Conservation (phyloP, 2,329 filamentous ascomycete species). For the Clarireedia monteithiana region DNA sequence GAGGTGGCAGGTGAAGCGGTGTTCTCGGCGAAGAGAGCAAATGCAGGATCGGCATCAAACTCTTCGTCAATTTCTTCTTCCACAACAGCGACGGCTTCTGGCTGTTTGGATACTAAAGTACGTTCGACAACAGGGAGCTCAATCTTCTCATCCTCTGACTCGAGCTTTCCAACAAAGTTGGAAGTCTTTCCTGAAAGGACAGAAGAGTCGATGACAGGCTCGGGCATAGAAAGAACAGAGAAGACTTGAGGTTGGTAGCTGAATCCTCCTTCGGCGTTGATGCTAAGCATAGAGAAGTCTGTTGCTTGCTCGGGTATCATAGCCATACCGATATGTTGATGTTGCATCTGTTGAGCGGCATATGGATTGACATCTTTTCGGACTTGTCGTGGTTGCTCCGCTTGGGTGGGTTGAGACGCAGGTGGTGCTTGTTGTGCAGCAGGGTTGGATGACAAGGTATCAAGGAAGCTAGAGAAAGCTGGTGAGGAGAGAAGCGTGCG, state of each 20-base stretch:
- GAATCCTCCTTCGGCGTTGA: slow-evolving; percentile 46
- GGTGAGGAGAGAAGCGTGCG: slow-evolving; percentile 74
- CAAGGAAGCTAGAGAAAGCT: slow-evolving; percentile 75
- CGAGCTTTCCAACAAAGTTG: slow-evolving; percentile 36
- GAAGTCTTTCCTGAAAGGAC: slow-evolving; percentile 65
- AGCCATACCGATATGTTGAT: slow-evolving; percentile 67
- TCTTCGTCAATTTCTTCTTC: slow-evolving; percentile 40
- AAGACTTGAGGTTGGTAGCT: slow-evolving; percentile 66
- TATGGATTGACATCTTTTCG: slow-evolving; percentile 63
- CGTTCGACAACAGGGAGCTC: slow-evolving; percentile 41
- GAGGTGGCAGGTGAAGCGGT: slow-evolving; percentile 25
- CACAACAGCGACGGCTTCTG: slow-evolving; percentile 13
- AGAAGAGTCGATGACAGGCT: slow-evolving; percentile 46
- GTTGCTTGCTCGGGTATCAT: slow-evolving; percentile 74
- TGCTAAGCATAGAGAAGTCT: slow-evolving; percentile 65
- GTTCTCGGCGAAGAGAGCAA: slow-evolving; percentile 47
- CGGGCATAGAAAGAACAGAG: slow-evolving; percentile 59
- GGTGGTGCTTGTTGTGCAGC: slow-evolving; percentile 34
- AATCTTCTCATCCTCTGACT: slow-evolving; percentile 39
- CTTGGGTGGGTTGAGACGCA: slow-evolving; percentile 16
- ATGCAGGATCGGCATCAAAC: slow-evolving; percentile 55
- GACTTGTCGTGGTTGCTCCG: slow-evolving; percentile 38
- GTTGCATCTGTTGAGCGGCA: slow-evolving; percentile 41
- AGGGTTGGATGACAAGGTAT: slow-evolving; percentile 58
- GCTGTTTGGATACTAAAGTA: slow-evolving; percentile 21